phyloP scores from a whole-genome alignment of 192 early-diverging fungal genomes.

The Dispira parvispora region DNA sequence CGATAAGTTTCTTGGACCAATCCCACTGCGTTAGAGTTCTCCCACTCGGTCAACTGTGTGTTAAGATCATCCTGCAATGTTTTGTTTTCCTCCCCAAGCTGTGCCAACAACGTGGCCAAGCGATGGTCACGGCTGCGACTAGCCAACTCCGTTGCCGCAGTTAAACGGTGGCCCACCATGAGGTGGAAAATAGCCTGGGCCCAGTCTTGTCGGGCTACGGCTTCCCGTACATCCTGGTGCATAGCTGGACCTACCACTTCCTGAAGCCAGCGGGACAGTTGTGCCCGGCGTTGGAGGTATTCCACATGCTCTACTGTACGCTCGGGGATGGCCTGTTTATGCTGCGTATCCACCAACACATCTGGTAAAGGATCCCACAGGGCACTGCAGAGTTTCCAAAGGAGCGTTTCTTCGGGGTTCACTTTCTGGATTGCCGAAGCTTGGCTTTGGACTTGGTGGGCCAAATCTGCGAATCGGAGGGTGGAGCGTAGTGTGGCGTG shows the following conservation, averaged over 20 bases:
- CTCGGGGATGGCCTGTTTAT: no score
- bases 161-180: slow-evolving; percentile 40
- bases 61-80: slow-evolving; percentile 18
- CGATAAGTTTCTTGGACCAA: slow-evolving; percentile 19
- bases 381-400: slow-evolving; percentile 35
- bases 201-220: slow-evolving; percentile 15
- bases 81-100: slow-evolving; percentile 44
- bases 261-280: slow-evolving; percentile 45
- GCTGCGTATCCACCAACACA: not conserved
- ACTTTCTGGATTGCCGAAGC: not conserved
- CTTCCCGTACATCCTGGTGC: slow-evolving; percentile 20
- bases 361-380: slow-evolving; percentile 31
- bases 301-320: slow-evolving; percentile 13
- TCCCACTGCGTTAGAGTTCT: slow-evolving; percentile 8
- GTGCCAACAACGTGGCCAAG: slow-evolving; percentile 61
- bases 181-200: slow-evolving; percentile 32
- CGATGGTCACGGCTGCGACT: slow-evolving; percentile 44
- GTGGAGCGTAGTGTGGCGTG: slow-evolving; percentile 7
- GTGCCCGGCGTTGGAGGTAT: slow-evolving; percentile 31
- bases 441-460: not conserved
- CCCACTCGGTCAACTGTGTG: slow-evolving; percentile 25
- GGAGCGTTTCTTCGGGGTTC: slow-evolving; percentile 17
- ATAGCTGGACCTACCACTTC: slow-evolving; percentile 28
- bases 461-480: slow-evolving; percentile 10
- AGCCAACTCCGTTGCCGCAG: slow-evolving; percentile 43